phyloP scores from a whole-genome alignment of 768 basidiomycete species.

The Grammothele lineata region DNA sequence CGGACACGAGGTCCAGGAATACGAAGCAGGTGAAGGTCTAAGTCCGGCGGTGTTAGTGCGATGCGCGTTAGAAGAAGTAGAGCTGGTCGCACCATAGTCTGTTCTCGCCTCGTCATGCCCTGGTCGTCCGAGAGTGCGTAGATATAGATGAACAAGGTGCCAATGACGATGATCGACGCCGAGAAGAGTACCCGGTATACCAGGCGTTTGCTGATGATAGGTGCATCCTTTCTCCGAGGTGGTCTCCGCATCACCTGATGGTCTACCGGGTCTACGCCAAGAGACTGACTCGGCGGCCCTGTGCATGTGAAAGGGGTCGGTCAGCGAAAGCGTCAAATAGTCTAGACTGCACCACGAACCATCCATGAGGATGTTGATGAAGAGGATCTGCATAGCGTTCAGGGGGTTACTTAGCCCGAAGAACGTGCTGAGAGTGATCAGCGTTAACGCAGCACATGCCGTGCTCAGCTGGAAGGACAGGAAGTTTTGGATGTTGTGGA shows the following conservation, averaged over 20 bases:
- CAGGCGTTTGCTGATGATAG: conserved; percentile 74
- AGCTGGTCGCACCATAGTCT: conserved; percentile 78
- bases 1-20: conserved; percentile 93
- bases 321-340: neutral
- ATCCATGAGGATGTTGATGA: conserved; percentile 99
- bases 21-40: conserved; percentile 98
- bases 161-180: conserved; percentile 85
- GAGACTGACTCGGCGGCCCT: conserved; percentile 93
- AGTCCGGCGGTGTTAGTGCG: neutral
- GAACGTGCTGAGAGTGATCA: conserved; percentile 92
- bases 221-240: conserved; percentile 88
- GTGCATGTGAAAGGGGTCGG: neutral
- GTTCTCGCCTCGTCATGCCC: conserved; percentile 77
- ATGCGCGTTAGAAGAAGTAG: neutral
- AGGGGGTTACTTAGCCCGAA: conserved; percentile 88
- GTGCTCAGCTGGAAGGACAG: conserved; percentile 95
- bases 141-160: conserved; percentile 83
- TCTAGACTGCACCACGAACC: conserved; percentile 42
- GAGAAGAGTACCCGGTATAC: conserved; percentile 86
- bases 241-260: conserved; percentile 89
- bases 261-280: conserved; percentile 96
- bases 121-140: conserved; percentile 78
- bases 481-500: conserved; percentile 99
- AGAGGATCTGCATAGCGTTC: conserved; percentile 99
- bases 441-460: conserved; percentile 91